phyloP scores from a whole-genome alignment of 352 stramenopile species.

The Phytophthora pseudosyringae region DNA sequence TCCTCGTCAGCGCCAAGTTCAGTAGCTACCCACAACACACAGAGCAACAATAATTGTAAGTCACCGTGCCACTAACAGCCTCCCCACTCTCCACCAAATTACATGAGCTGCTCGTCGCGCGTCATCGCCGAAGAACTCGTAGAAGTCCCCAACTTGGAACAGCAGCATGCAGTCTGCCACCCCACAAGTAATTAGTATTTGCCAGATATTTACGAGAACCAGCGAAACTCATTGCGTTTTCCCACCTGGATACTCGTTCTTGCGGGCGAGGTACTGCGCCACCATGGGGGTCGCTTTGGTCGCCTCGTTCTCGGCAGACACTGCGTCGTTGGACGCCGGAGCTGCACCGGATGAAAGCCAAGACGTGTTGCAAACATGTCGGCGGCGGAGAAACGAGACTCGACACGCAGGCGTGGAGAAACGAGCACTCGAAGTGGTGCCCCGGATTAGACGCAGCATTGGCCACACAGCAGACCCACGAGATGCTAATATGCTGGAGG shows the following conservation, averaged over 20 bases:
- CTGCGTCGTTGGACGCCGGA: not conserved
- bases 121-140: slow-evolving; percentile 86
- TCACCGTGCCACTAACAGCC: not conserved
- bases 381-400: not conserved
- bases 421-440: slow-evolving; percentile 17
- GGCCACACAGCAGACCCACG: not conserved
- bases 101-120: slow-evolving; percentile 73
- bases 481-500: slow-evolving; percentile 1
- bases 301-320: slow-evolving; percentile 9
- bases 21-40: slow-evolving; percentile 48
- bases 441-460: slow-evolving; percentile 25
- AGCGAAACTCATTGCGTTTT: not conserved
- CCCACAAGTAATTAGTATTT: not conserved
- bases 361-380: slow-evolving; percentile 13
- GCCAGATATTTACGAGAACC: not conserved
- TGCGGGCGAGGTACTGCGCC: slow-evolving; percentile 73
- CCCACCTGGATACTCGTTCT: slow-evolving; percentile 76
- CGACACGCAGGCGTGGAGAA: not conserved
- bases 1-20: slow-evolving; percentile 73
- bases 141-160: slow-evolving; percentile 88
- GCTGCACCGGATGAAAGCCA: slow-evolving; percentile 25
- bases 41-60: slow-evolving; percentile 5
- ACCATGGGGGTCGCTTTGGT: slow-evolving; percentile 67
- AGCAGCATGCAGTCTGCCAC: slow-evolving; percentile 77
- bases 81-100: not conserved